Evolutionary conservation across 139 green algal species (phyloP).

Genomic region (Limnomonas spitsbergensis): DNA sequence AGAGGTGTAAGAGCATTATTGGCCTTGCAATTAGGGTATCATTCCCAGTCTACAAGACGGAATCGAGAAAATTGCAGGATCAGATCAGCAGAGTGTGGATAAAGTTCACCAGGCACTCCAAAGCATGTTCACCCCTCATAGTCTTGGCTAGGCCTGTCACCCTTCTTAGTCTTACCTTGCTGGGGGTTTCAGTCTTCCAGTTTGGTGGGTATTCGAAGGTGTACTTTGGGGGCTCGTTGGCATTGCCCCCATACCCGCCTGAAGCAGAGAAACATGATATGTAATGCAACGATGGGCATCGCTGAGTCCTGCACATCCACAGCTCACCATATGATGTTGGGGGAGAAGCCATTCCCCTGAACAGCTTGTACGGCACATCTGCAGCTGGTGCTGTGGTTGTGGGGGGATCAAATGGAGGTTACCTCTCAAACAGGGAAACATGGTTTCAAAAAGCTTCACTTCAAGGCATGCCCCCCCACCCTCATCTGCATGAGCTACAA

Average conservation of each 20-base stretch:
- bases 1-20: too few relatives aligned
- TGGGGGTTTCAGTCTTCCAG: conserved; percentile 73
- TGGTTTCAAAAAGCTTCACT: background rate
- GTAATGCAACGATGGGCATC: too few relatives aligned
- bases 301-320: too few relatives aligned
- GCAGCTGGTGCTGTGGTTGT: background rate
- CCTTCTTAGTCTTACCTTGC: conserved; percentile 73
- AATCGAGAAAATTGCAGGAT: too few relatives aligned
- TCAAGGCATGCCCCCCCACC: too few relatives aligned
- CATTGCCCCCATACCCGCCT: conserved; percentile 76
- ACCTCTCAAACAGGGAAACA: background rate
- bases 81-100: too few relatives aligned
- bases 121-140: too few relatives aligned
- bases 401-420: background rate
- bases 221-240: conserved; percentile 71
- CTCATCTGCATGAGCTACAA: background rate
- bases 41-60: too few relatives aligned
- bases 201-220: conserved; percentile 72
- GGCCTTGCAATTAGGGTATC: background rate
- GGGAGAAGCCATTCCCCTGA: conserved; percentile 65
- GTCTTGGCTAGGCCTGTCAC: too few relatives aligned
- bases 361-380: conserved; percentile 41
- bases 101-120: too few relatives aligned
- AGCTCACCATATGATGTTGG: conserved; percentile 78
- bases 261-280: too few relatives aligned